A percentile compares a stretch with the other conserved stretches of the same genome.
phyloP scores from a whole-genome alignment of 176 grass and related monocot species.

The Miscanthus lutarioriparius region DNA sequence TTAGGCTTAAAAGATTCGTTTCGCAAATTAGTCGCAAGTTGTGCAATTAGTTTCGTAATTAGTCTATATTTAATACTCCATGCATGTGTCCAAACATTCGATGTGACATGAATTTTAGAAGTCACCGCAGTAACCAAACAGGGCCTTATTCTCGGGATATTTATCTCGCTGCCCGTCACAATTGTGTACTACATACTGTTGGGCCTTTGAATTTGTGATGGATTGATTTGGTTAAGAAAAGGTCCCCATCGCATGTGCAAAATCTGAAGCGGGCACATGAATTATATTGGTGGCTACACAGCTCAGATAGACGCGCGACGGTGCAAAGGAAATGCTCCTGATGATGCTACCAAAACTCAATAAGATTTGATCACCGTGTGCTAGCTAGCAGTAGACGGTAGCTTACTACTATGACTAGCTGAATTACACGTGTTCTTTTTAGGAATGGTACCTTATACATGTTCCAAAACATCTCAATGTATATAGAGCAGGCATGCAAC shows the following conservation, averaged over 20 bases:
- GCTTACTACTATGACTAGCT: neutral
- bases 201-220: slow-evolving; percentile 13
- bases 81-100: no score
- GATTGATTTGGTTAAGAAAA: neutral
- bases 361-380: neutral
- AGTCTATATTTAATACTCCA: no score
- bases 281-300: neutral
- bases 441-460: no score
- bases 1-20: no score
- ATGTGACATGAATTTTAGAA: no score
- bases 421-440: no score
- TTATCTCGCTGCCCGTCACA: slow-evolving; percentile 71
- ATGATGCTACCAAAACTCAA: neutral
- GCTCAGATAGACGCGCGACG: neutral
- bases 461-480: neutral
- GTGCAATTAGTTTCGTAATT: no score
- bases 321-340: neutral
- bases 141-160: slow-evolving; percentile 86
- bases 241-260: neutral
- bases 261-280: neutral
- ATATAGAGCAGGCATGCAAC: no score
- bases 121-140: no score
- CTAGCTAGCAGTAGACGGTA: neutral
- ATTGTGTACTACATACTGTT: slow-evolving; percentile 75
- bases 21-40: no score